phyloP scores from a whole-genome alignment of 2,329 filamentous ascomycete genomes.

The Pyrenophora tritici-repentis region DNA sequence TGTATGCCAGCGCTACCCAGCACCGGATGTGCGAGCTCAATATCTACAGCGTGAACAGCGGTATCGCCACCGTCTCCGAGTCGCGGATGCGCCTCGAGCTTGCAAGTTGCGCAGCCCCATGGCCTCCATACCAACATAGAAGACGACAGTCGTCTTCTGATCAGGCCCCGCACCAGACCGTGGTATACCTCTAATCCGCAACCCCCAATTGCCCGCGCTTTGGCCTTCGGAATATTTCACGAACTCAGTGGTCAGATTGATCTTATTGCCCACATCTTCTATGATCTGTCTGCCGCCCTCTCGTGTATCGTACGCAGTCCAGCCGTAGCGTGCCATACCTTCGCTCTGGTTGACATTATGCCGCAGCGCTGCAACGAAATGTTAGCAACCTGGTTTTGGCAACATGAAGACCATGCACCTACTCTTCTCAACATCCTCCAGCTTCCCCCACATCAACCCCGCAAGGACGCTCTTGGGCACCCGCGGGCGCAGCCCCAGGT shows the following conservation, averaged over 20 bases:
- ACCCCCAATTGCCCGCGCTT: conserved; percentile 90
- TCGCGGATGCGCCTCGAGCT: conserved; percentile 61
- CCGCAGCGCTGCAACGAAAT: conserved; percentile 62
- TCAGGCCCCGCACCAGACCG: conserved; percentile 67
- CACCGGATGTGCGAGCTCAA: conserved; percentile 70
- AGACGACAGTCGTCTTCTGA: conserved; percentile 76
- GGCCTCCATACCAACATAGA: conserved; percentile 81
- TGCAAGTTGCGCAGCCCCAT: conserved; percentile 52
- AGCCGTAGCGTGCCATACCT: conserved; percentile 91
- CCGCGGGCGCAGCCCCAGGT: conserved; percentile 85
- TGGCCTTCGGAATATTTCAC: conserved; percentile 84
- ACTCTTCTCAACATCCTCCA: conserved; percentile 80
- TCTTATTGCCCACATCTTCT: conserved; percentile 79
- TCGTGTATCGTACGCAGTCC: conserved; percentile 92
- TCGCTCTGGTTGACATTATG: conserved; percentile 94
- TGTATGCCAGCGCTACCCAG: conserved; percentile 80
- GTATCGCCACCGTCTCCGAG: conserved; percentile 54
- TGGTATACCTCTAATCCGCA: conserved; percentile 78
- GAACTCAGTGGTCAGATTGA: conserved; percentile 90
- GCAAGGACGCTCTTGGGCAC: conserved; percentile 78
- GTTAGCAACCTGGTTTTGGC: conserved; percentile 10
- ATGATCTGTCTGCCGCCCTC: conserved; percentile 85
- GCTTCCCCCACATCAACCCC: conserved; percentile 84
- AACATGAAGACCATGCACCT: conserved; percentile 42
- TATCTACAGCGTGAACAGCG: conserved; percentile 64